Base-by-base conservation (phyloP, 495 filamentous ascomycete genomes). In the Trichoderma virens region DNA sequence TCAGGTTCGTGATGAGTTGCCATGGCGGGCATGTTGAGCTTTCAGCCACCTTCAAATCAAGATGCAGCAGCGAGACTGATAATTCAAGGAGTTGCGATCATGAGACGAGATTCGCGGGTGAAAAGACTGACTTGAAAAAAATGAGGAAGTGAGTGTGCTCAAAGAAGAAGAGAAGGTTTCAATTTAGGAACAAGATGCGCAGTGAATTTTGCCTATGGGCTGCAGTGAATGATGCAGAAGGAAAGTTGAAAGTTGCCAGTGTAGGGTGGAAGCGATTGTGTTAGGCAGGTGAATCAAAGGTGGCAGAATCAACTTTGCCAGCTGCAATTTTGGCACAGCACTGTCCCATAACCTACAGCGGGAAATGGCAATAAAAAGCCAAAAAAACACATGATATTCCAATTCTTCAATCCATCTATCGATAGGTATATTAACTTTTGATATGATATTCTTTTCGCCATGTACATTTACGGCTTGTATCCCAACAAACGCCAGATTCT, bases 171-270 rank as follows among this genome's bases (percentile, higher is more conserved):
- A 61, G 59, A 11, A 18, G 14, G 30, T 13, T n/a, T 11, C 2
- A 61, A 5, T 2, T 23, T 34, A 30, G 59, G 31, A 13, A 30
- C 8, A 27, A 56, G 16, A 56, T 3, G 20, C 3, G 11, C 11
- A 45, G 51, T 56, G 51, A 56, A 27, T 27, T 8, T 9, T 16
- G 51, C 2, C 14, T n/a, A 1, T 14, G 51, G 25, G 3, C 25
- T 56, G 51, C 11, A 28, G 51, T 56, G 51, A 56, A 56, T 56
- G 59, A 14, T 61, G 59, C 31, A 35, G 31, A 61, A 39, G 59
- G 59, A 35, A 35, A 38, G 30, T 38, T 34, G 59, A 35, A 35
- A 38, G 30, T 38, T 34, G 31, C 35, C 51, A 35, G 28, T 27
- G 59, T 3, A 61, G 59, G 18, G 59, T 34, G n/a, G 59, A 61